These are phyloP conservation scores for Leccinum disarticulatum DNA, from an alignment of 768 basidiomycete genomes.

Conservation along the genomic window DNA sequence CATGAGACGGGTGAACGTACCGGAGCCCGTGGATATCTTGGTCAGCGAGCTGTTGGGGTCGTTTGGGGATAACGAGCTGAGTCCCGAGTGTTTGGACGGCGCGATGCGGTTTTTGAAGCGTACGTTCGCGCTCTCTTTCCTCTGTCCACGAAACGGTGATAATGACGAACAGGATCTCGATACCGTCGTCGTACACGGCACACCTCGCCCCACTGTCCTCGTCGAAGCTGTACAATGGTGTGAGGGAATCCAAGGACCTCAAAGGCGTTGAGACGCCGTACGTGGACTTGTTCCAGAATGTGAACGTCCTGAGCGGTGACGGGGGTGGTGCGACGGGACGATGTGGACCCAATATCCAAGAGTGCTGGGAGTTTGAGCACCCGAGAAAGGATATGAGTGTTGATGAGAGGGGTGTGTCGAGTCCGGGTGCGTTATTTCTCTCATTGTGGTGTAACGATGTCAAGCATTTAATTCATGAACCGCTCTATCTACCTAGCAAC, in stretches of 20 bases:
- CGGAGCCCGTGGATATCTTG: constrained; percentile 88
- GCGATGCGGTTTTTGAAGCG: constrained; percentile 92
- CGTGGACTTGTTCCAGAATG: constrained; percentile 97
- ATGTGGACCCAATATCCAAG: constrained; percentile 84
- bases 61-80: constrained; percentile 98
- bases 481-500: constrained; percentile 88
- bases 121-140: constrained; percentile 31
- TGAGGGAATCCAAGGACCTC: constrained; percentile 59
- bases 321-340: constrained; percentile 58
- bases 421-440: constrained; percentile 46
- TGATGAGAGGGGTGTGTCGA: constrained; percentile 59
- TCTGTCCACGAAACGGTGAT: constrained; percentile 11
- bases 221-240: constrained; percentile 87
- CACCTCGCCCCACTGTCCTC: constrained; percentile 94
- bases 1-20: constrained; percentile 84
- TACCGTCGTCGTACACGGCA: constrained; percentile 94
- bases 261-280: constrained; percentile 93
- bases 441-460: not conserved
- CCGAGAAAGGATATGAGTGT: constrained; percentile 78
- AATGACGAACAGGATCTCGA: constrained; percentile 78
- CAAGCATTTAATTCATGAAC: constrained; percentile 55
- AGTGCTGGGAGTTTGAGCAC: constrained; percentile 98
- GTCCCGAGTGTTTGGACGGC: constrained; percentile 97
- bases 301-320: constrained; percentile 83
- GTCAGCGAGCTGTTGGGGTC: constrained; percentile 95